These are phyloP conservation scores for Cyclanthera cordifolia DNA, from an alignment of 306 rosid genomes.

Conservation along the genomic window DNA sequence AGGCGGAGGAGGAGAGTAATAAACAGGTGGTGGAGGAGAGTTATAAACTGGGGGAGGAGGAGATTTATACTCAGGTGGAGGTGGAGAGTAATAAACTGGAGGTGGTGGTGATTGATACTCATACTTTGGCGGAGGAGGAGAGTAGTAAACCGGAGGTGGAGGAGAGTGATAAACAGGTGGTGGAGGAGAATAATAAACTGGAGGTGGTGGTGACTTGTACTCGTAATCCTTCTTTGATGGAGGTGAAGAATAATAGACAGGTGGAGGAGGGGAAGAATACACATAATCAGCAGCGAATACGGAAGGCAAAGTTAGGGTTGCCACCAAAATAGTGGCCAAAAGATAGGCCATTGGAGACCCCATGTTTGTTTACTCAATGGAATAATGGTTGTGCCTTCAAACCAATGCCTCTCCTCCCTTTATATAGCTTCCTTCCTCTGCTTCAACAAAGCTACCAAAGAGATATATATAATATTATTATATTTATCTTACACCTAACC, in stretches of 20 bases:
- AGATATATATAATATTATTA: no score
- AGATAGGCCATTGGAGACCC: neutral
- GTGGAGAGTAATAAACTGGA: neutral
- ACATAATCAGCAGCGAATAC: neutral
- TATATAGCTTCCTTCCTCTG: neutral
- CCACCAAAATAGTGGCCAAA: neutral
- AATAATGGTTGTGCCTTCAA: neutral
- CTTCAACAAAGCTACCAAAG: no score
- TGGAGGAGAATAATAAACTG: neutral
- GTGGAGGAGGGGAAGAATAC: neutral
- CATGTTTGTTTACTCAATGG: neutral
- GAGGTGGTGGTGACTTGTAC: neutral
- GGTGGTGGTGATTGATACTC: neutral
- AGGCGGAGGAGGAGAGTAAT: neutral
- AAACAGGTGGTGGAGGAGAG: neutral
- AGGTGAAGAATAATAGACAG: no score
- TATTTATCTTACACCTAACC: neutral
- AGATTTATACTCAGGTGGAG: neutral
- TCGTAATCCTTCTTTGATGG: no score
- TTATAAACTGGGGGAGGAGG: neutral
- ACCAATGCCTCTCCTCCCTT: neutral
- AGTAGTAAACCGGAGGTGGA: neutral
- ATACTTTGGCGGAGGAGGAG: neutral
- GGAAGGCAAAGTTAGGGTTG: neutral
- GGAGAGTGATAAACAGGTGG: neutral